phyloP scores from a whole-genome alignment of 2,329 filamentous ascomycete species.

The Xylariaceae sp. region DNA sequence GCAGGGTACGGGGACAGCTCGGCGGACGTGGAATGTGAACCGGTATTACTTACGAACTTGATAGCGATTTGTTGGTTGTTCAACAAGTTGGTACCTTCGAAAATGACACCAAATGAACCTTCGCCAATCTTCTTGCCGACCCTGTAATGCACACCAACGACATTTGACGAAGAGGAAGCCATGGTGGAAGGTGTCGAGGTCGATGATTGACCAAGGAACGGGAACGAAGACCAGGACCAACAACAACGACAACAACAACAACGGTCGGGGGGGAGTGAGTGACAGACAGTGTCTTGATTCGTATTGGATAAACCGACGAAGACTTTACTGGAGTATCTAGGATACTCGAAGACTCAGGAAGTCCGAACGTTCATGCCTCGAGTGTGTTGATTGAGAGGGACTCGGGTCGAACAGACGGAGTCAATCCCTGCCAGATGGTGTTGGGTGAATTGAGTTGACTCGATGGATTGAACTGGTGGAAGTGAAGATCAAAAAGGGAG shows the following conservation, averaged over 20 bases:
- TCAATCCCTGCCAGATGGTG: constrained; percentile 31
- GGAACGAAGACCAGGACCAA: constrained; percentile 9
- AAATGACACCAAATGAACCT: constrained; percentile 97
- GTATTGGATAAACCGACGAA: constrained; percentile 20
- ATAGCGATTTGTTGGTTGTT: constrained; percentile 99
- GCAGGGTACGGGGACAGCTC: neutral
- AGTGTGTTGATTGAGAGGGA: constrained; percentile 23
- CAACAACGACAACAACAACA: constrained; percentile 11
- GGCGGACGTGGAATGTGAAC: constrained; percentile 4
- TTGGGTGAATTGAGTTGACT: constrained; percentile 30
- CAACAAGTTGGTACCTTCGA: constrained; percentile 96
- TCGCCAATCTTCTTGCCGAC: constrained; percentile 99
- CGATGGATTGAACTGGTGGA: constrained; percentile 25
- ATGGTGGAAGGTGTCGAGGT: constrained; percentile 49
- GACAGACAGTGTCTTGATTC: neutral
- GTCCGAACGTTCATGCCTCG: constrained; percentile 33
- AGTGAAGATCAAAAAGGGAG: constrained; percentile 37
- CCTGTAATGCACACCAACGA: constrained; percentile 97
- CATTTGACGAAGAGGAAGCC: constrained; percentile 91
- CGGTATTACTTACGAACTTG: constrained; percentile 79
- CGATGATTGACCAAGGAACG: constrained; percentile 8
- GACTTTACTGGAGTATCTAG: constrained; percentile 29
- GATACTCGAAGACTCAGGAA: constrained; percentile 33
- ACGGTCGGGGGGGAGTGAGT: constrained; percentile 16
- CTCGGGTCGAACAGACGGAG: constrained; percentile 28